Conservation (phyloP, 2,329 filamentous ascomycete genomes). For the Hymenoscyphus fructigenus region DNA sequence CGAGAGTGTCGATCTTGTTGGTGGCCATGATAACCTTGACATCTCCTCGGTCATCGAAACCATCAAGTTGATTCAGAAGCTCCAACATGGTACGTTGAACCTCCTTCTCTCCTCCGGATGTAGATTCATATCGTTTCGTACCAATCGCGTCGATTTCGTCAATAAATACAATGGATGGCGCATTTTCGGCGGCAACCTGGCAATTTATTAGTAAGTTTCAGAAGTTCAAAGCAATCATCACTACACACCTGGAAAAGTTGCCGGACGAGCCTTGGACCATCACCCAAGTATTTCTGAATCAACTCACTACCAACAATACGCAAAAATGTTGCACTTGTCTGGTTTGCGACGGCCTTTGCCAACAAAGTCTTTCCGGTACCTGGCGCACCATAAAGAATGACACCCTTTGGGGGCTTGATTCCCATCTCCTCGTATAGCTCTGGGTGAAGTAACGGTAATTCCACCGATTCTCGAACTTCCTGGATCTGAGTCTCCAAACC, state of each 20-base stretch:
- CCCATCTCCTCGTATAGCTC: constrained; percentile 99
- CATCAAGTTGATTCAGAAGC: constrained; percentile 95
- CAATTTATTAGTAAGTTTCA: constrained; percentile 24
- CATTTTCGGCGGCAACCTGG: constrained; percentile 88
- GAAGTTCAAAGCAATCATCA: background rate
- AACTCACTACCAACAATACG: constrained; percentile 96
- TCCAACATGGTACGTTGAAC: constrained; percentile 99
- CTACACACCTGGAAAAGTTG: constrained; percentile 80
- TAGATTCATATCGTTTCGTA: constrained; percentile 97
- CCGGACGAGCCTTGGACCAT: constrained; percentile 89
- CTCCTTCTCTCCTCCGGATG: constrained; percentile 93
- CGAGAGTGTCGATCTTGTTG: constrained; percentile 98
- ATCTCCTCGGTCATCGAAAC: constrained; percentile 97
- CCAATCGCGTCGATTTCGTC: constrained; percentile 99
- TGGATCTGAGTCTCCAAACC: constrained; percentile 94
- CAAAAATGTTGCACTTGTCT: constrained; percentile 97
- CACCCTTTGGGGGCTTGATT: constrained; percentile 98
- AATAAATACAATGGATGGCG: constrained; percentile 97
- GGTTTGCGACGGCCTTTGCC: constrained; percentile 96
- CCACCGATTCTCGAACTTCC: constrained; percentile 95
- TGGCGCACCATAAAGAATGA: constrained; percentile 95
- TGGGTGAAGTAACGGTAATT: constrained; percentile 89
- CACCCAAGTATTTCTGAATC: constrained; percentile 98
- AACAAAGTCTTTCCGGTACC: constrained; percentile 96
- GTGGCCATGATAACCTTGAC: constrained; percentile 99